A percentile compares a stretch with the other conserved stretches of the same genome.
phyloP scores from a whole-genome alignment of 2,329 filamentous ascomycete species.

The Drechslerella stenobrocha region DNA sequence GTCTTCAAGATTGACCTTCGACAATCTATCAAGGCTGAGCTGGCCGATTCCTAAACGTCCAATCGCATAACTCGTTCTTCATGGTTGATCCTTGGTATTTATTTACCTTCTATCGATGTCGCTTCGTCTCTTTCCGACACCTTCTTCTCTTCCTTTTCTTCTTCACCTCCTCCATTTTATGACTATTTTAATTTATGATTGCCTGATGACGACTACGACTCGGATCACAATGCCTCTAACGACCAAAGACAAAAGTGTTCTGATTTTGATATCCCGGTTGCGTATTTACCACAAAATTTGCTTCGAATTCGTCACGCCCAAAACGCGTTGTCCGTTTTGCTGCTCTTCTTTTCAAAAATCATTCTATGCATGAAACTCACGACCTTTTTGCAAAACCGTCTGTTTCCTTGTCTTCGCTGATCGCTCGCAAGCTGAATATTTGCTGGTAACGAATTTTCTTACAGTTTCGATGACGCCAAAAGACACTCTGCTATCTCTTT shows the following conservation, averaged over 20 bases:
- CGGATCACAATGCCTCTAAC: slow-evolving; percentile 26
- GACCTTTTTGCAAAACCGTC: slow-evolving; percentile 46
- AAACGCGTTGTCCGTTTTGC: slow-evolving; percentile 17
- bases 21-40: slow-evolving; percentile 37
- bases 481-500: slow-evolving; percentile 1
- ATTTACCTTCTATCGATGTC: slow-evolving; percentile 2
- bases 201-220: slow-evolving; percentile 33
- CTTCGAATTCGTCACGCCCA: neutral
- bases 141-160: neutral
- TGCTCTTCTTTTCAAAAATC: slow-evolving; percentile 11
- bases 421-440: slow-evolving; percentile 22
- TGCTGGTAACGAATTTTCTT: slow-evolving; percentile 45
- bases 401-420: slow-evolving; percentile 44
- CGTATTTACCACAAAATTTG: slow-evolving; percentile 18
- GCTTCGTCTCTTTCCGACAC: slow-evolving; percentile 11
- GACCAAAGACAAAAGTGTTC: slow-evolving; percentile 44
- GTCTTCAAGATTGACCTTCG: slow-evolving; percentile 49
- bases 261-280: slow-evolving; percentile 21
- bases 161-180: neutral
- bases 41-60: slow-evolving; percentile 26
- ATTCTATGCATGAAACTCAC: slow-evolving; percentile 27
- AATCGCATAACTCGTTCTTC: neutral
- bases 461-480: slow-evolving; percentile 7
- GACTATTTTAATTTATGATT: slow-evolving; percentile 31
- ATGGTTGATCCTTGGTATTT: slow-evolving; percentile 11